These are phyloP conservation scores for Phytophthora pinifolia DNA, from an alignment of 352 stramenopile genomes.

Conservation along the genomic window DNA sequence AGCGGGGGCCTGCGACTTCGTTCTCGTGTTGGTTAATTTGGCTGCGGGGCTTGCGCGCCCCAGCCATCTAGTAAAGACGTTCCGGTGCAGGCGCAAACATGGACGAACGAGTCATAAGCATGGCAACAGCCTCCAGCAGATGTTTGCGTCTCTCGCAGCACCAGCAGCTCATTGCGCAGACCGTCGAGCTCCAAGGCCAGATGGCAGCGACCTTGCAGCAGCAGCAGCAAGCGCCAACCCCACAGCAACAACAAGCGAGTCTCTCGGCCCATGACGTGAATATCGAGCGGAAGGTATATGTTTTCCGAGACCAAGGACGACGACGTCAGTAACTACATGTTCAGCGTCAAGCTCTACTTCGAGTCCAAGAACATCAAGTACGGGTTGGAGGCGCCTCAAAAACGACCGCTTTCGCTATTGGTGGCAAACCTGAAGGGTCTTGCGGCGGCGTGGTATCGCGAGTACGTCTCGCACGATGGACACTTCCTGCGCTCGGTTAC, in stretches of 20 bases:
- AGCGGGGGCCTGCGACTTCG: neutral
- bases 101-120: conserved; percentile 2
- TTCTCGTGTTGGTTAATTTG: conserved; percentile 17
- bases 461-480: conserved; percentile 6
- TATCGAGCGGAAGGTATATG: conserved; percentile 11
- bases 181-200: conserved; percentile 4
- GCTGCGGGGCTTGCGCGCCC: neutral
- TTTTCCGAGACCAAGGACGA: conserved; percentile 8
- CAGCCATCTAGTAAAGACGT: conserved; percentile 3
- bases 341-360: conserved; percentile 13
- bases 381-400: neutral
- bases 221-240: too few species aligned
- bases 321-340: conserved; percentile 14
- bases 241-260: neutral
- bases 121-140: neutral
- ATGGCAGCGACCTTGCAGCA: conserved; percentile 10
- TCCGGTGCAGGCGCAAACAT: conserved; percentile 5
- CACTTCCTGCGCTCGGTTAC: conserved; percentile 4
- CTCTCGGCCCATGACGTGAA: neutral
- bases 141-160: conserved; percentile 9
- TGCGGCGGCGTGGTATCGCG: conserved; percentile 5
- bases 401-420: conserved; percentile 3
- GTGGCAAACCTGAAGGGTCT: conserved; percentile 9
- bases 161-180: conserved; percentile 11
- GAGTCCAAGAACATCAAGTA: conserved; percentile 19